Conservation (phyloP, 768 basidiomycete species). For the Peribolospora baueri region DNA sequence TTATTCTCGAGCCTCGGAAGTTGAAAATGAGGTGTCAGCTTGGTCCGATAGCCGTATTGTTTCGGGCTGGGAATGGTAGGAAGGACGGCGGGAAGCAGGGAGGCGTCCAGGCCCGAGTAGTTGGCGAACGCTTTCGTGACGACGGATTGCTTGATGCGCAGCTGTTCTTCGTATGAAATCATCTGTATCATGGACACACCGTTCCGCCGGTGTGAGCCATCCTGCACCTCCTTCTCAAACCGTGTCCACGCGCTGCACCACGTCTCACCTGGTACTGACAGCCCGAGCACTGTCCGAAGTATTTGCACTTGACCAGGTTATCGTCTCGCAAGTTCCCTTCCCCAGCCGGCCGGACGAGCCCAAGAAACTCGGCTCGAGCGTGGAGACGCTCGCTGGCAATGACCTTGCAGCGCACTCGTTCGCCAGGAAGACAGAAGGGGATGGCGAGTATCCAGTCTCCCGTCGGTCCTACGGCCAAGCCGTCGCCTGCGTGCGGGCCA, state of each 20-base stretch:
- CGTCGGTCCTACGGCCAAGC: constrained; percentile 31
- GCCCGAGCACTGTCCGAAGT: constrained; percentile 72
- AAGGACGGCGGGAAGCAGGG: constrained; percentile 38
- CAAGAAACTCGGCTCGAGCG: constrained; percentile 50
- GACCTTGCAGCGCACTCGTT: constrained; percentile 28
- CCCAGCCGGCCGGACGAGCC: constrained; percentile 28
- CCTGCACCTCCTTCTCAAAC: no score
- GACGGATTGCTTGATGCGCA: constrained; percentile 63
- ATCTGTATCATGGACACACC: constrained; percentile 26
- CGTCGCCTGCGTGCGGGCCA: constrained; percentile 30
- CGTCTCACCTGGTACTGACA: constrained; percentile 61
- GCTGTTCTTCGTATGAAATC: constrained; percentile 65
- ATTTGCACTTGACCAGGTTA: constrained; percentile 44
- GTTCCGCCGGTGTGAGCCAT: no score
- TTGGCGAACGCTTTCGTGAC: constrained; percentile 59
- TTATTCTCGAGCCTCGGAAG: constrained; percentile 11
- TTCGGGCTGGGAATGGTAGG: constrained; percentile 66
- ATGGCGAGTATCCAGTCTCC: constrained; percentile 55
- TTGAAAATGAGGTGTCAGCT: constrained; percentile 92
- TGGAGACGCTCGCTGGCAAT: constrained; percentile 26
- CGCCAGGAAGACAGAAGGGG: constrained; percentile 65
- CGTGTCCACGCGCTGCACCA: no score
- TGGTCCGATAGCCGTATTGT: constrained; percentile 80
- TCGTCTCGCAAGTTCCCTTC: constrained; percentile 37
- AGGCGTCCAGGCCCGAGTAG: constrained; percentile 37